A percentile compares a stretch with the other conserved stretches of the same genome.
Conservation (phyloP, 2,329 filamentous ascomycete genomes). For the Nemania sp. region DNA sequence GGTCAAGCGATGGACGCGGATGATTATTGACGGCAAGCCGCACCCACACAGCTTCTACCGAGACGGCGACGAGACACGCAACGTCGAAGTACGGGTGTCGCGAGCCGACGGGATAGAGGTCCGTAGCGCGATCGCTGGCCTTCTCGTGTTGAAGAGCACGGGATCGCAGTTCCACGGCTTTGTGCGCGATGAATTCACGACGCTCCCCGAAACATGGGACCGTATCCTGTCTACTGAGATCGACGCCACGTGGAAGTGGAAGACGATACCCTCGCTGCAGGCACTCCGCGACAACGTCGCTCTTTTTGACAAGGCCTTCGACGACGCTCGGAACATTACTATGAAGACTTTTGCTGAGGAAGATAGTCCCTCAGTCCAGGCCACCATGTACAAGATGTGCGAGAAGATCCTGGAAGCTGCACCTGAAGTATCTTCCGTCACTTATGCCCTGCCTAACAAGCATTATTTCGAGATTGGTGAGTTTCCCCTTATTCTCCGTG, state of each 20-base stretch:
- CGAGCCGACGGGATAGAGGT: slow-evolving; percentile 79
- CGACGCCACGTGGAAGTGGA: slow-evolving; percentile 89
- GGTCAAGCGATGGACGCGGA: slow-evolving; percentile 91
- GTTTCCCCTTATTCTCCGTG: slow-evolving; percentile 50
- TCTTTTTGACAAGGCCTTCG: slow-evolving; percentile 84
- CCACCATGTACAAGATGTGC: slow-evolving; percentile 99
- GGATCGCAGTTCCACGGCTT: slow-evolving; percentile 97
- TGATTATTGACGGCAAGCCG: slow-evolving; percentile 86
- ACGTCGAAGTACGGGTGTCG: slow-evolving; percentile 78
- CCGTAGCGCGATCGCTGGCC: slow-evolving; percentile 80
- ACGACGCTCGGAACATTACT: slow-evolving; percentile 84
- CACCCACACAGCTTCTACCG: slow-evolving; percentile 96
- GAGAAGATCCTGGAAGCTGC: slow-evolving; percentile 83
- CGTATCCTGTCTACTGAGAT: slow-evolving; percentile 95
- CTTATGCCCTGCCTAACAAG: slow-evolving; percentile 94
- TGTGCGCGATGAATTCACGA: slow-evolving; percentile 92
- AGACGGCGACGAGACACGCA: slow-evolving; percentile 88
- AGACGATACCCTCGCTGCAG: slow-evolving; percentile 72
- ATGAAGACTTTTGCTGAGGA: slow-evolving; percentile 91
- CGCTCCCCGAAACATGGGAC: slow-evolving; percentile 90
- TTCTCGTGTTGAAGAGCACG: slow-evolving; percentile 95
- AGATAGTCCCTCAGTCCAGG: slow-evolving; percentile 91
- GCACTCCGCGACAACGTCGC: slow-evolving; percentile 73
- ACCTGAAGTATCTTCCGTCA: slow-evolving; percentile 77
- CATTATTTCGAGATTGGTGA: slow-evolving; percentile 97